Conservation (phyloP, 208 protist species). For the Crithidia sp. region DNA sequence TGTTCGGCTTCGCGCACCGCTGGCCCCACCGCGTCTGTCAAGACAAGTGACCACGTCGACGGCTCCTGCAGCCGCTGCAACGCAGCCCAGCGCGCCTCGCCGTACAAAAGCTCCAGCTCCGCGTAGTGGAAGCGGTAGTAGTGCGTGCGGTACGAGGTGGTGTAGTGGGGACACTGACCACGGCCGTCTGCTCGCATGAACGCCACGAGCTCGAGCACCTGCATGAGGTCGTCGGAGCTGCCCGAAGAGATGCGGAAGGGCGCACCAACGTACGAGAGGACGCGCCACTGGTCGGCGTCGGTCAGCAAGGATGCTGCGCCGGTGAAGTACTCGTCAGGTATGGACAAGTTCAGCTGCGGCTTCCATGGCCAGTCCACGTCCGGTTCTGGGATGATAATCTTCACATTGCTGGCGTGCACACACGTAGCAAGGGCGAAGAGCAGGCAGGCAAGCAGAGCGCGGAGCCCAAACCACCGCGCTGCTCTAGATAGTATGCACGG, state of each 20-base stretch:
- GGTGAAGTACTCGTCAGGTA: constrained; percentile 11
- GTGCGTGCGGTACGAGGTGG: constrained; percentile 10
- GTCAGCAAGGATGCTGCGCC: constrained; percentile 6
- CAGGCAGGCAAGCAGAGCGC: neutral
- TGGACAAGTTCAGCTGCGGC: constrained; percentile 20
- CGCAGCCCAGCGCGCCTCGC: constrained; percentile 26
- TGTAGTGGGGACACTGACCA: constrained; percentile 30
- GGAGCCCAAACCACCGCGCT: neutral
- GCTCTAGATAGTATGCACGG: neutral
- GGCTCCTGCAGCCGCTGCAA: constrained; percentile 34
- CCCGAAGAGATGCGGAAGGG: constrained; percentile 23
- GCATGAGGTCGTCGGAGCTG: constrained; percentile 21
- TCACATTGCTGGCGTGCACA: neutral
- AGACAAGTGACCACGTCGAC: constrained; percentile 26
- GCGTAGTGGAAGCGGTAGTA: constrained; percentile 37
- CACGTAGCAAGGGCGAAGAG: neutral
- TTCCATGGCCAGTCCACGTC: constrained; percentile 19
- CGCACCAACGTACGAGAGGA: constrained; percentile 37
- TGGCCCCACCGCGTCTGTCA: constrained; percentile 13
- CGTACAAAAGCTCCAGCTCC: constrained; percentile 37
- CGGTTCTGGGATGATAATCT: neutral
- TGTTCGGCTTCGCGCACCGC: constrained; percentile 26
- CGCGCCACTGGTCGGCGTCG: constrained; percentile 26
- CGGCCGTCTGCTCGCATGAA: constrained; percentile 20
- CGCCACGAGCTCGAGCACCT: constrained; percentile 20